Evolutionary conservation across 148 eudicot species (phyloP), one percentile per base, ranked within the genome.

Genomic region (Chenopodium formosanum): DNA sequence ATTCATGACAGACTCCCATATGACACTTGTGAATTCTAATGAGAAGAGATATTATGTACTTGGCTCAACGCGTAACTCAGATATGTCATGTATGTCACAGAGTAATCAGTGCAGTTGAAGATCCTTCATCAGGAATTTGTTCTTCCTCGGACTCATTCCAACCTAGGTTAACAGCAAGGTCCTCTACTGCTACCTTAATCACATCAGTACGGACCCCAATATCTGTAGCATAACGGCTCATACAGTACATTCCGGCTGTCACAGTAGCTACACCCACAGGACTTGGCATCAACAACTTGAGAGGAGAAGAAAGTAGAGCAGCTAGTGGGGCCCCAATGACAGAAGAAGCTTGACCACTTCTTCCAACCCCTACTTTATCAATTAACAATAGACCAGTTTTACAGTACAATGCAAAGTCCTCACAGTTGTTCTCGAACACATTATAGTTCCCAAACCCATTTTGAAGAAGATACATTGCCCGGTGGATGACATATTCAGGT

Each of bases 331-430:
- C 98, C 82, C 97, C 97, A 37, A 95, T 50, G 5, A 93, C 88
- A n/a, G 96, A 90, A 68, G 95, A 95, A 75, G 98, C 98, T 74
- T 95, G 98, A n/a, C 98, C 98, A 32, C 98, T 95, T 80, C 94
- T 88, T 80, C 97, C 98, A 56, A 90, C 92, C 53, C 94, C 97
- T 9, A 78, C 52, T 34, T 82, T 87, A 27, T 96, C 98, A 34
- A 89, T 58, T 50, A 90, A 84, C 76, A 96, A 81, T 62, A 96
- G 87, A 40, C 99, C 99, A 1, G 99, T 94, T 80, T 90, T 97
- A 85, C 99, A 97, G 84, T 97, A 97, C 71, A 97, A 48, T 3
- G 99, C 96, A 79, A 97, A 97, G 83, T 97, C 99, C 88, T 94
- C 99, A 53, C 99, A 97, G 80, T 97, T 97, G 87, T 94, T 94